A percentile compares a stretch with the other conserved stretches of the same genome.
Evolutionary conservation across 2,329 filamentous ascomycete species (phyloP).

Genomic region (Paraconiothyrium sp.): DNA sequence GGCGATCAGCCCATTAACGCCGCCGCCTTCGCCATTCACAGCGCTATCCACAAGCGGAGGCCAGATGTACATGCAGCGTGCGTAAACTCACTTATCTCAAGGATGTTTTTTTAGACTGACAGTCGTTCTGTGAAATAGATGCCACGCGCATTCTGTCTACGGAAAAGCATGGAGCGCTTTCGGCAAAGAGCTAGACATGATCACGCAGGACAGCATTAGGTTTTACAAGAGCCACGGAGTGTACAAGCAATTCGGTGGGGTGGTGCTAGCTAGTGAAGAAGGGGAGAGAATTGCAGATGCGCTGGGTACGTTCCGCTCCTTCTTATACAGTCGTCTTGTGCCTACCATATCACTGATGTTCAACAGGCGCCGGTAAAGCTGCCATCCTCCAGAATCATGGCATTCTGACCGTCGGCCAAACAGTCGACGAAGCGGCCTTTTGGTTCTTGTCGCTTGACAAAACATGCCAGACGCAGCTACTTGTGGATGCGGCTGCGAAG

Average conservation of each 20-base stretch:
- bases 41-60: slow-evolving; percentile 50
- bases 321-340: not conserved
- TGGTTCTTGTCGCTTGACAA: slow-evolving; percentile 58
- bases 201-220: slow-evolving; percentile 58
- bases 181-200: slow-evolving; percentile 57
- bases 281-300: slow-evolving; percentile 55
- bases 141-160: slow-evolving; percentile 57
- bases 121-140: not conserved
- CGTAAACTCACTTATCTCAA: not conserved
- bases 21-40: slow-evolving; percentile 59
- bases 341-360: not conserved
- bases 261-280: slow-evolving; percentile 55
- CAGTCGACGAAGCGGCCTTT: slow-evolving; percentile 57
- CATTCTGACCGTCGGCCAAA: slow-evolving; percentile 49
- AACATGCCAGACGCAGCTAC: slow-evolving; percentile 57
- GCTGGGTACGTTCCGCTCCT: slow-evolving; percentile 29
- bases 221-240: slow-evolving; percentile 55
- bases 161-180: slow-evolving; percentile 60
- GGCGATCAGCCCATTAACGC: slow-evolving; percentile 56
- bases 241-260: slow-evolving; percentile 53
- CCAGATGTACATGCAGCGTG: slow-evolving; percentile 53
- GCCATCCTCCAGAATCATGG: slow-evolving; percentile 53
- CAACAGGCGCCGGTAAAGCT: slow-evolving; percentile 43
- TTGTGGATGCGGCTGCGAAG: slow-evolving; percentile 53
- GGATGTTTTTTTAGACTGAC: not conserved